Evolutionary conservation across 2,329 filamentous ascomycete genomes (phyloP).

Genomic region (Drechslerella dactyloides): DNA sequence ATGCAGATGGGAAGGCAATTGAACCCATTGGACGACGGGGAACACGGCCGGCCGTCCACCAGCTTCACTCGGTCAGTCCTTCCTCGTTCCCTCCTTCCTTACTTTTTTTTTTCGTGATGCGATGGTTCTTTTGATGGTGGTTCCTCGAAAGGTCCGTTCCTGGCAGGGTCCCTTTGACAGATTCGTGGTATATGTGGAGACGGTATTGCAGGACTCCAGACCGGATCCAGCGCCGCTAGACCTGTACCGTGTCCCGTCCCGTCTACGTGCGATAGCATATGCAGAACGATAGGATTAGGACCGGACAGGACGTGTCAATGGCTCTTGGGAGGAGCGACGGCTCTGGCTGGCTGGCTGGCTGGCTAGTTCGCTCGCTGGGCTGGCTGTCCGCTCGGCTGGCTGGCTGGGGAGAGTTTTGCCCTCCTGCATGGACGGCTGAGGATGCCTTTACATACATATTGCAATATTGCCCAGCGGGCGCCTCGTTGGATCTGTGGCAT

Average conservation of each 20-base stretch:
- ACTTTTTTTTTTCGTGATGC: no score
- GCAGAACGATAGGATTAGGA: neutral
- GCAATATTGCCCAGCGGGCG: constrained; percentile 10
- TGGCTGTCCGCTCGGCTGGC: no score
- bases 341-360: constrained; percentile 1
- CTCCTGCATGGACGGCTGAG: neutral
- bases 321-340: neutral
- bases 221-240: no score
- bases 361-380: no score
- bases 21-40: neutral
- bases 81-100: no score
- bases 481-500: constrained; percentile 23
- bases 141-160: constrained; percentile 44
- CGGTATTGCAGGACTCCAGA: neutral
- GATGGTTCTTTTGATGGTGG: no score
- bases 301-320: neutral
- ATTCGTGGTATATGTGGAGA: neutral
- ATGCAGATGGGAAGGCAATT: constrained; percentile 3
- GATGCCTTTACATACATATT: neutral
- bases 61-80: no score
- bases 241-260: neutral
- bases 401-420: neutral
- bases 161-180: constrained; percentile 14
- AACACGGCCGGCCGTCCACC: no score
- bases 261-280: neutral